Evolutionary conservation across 192 early-diverging fungal species (phyloP).

Genomic region (Dissophora ornata): DNA sequence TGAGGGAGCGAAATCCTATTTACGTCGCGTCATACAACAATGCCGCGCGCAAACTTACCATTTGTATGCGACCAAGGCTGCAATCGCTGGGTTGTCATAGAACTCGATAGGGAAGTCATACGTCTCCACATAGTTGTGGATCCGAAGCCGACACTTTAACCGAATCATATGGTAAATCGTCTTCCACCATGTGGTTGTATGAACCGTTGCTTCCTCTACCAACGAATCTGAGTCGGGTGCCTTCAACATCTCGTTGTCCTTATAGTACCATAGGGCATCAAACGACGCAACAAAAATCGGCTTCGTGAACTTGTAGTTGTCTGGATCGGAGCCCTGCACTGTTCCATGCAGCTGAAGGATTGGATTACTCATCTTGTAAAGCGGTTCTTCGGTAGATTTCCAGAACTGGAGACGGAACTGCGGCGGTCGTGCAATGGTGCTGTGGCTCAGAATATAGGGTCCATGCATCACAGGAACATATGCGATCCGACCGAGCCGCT

Average conservation of each 20-base stretch:
- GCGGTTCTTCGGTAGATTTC: not conserved
- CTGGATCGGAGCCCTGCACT: not conserved
- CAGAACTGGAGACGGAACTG: not conserved
- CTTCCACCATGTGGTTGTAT: not conserved
- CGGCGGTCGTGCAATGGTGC: constrained; percentile 1
- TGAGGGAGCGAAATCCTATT: too few species aligned
- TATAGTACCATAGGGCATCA: constrained; percentile 11
- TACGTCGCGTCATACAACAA: too few species aligned
- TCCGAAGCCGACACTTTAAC: not conserved
- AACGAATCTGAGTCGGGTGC: not conserved
- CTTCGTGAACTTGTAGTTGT: not conserved
- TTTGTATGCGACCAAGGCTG: constrained; percentile 15
- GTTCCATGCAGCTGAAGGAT: not conserved
- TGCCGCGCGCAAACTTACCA: constrained; percentile 14
- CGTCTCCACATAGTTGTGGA: not conserved
- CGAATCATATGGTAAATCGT: not conserved
- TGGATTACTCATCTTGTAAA: not conserved
- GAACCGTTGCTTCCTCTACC: not conserved
- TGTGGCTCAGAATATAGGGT: not conserved
- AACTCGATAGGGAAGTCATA: constrained; percentile 3
- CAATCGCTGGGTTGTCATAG: constrained; percentile 21
- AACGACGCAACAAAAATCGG: constrained; percentile 10
- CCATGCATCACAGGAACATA: not conserved
- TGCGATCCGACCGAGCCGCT: not conserved
- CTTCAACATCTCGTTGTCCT: not conserved